These are phyloP conservation scores for Flaveria trinervia DNA, from an alignment of 129 eudicot species.

Conservation along the genomic window DNA sequence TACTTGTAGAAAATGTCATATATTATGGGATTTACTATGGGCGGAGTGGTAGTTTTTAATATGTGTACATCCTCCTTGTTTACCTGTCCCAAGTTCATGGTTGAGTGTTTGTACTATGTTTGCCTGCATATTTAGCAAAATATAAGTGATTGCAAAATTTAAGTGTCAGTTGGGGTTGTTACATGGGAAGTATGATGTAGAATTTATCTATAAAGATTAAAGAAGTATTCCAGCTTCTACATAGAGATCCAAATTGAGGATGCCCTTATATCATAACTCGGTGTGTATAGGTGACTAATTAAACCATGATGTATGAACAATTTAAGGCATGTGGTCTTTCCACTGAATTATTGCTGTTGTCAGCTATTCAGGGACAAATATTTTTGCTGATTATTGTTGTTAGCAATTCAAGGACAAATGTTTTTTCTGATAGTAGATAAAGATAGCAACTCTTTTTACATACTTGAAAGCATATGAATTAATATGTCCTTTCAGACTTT, in stretches of 20 bases:
- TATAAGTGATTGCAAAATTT: conserved; percentile 16
- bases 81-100: conserved; percentile 1
- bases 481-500: conserved; percentile 4
- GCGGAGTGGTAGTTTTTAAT: conserved; percentile 1
- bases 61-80: conserved; percentile 18
- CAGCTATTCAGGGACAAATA: neutral
- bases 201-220: neutral
- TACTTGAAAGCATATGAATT: conserved; percentile 12
- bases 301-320: neutral
- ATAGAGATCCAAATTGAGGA: neutral
- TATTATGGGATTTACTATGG: conserved; percentile 8
- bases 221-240: neutral
- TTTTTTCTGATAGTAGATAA: neutral
- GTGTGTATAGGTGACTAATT: neutral
- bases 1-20: neutral
- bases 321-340: neutral
- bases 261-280: neutral
- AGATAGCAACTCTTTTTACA: neutral
- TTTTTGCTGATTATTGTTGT: neutral
- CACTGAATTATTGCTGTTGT: neutral
- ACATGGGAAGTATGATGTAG: neutral
- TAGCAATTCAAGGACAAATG: neutral
- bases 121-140: conserved; percentile 22
- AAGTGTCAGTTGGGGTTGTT: conserved; percentile 7
- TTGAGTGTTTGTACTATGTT: conserved; percentile 1